These are phyloP conservation scores for Volutella citrinella DNA, from an alignment of 2,329 filamentous ascomycete species.

Conservation along the genomic window DNA sequence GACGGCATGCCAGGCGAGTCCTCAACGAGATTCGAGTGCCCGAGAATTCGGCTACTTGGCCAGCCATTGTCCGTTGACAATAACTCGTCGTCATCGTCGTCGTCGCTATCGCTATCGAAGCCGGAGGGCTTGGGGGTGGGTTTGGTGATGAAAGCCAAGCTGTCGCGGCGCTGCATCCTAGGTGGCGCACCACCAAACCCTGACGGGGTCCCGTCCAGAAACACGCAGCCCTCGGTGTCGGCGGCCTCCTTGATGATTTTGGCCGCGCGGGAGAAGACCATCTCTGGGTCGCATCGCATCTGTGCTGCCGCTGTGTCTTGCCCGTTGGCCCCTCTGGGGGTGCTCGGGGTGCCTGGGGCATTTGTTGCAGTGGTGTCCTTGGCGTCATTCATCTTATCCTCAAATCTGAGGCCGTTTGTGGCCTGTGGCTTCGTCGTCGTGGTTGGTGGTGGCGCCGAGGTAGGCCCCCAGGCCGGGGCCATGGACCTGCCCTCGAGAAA, in stretches of 20 bases:
- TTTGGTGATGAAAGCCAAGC: constrained; percentile 5
- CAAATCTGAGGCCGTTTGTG: constrained; percentile 1
- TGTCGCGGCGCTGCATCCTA: constrained; percentile 14
- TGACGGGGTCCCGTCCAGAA: constrained; percentile 29
- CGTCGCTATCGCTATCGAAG: constrained; percentile 29
- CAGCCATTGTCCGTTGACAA: too few relatives aligned
- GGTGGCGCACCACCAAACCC: constrained; percentile 14
- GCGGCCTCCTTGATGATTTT: constrained; percentile 41
- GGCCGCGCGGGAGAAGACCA: constrained; percentile 41
- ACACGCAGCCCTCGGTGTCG: constrained; percentile 35
- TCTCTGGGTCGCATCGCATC: constrained; percentile 2
- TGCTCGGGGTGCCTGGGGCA: background rate
- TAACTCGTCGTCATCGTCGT: too few relatives aligned
- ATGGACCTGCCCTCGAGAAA: constrained; percentile 35
- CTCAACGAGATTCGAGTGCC: constrained; percentile 33
- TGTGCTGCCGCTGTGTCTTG: background rate
- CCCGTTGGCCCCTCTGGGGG: background rate
- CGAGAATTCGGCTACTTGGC: constrained; percentile 39
- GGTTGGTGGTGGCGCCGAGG: too few relatives aligned
- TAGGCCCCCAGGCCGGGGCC: constrained; percentile 24
- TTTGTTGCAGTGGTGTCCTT: too few relatives aligned
- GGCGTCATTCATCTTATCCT: constrained; percentile 13
- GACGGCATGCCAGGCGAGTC: constrained; percentile 29
- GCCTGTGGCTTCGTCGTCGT: background rate
- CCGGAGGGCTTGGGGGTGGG: constrained; percentile 5